These are phyloP conservation scores for Avicennia marina DNA, from an alignment of 257 asterid genomes.

Conservation along the genomic window DNA sequence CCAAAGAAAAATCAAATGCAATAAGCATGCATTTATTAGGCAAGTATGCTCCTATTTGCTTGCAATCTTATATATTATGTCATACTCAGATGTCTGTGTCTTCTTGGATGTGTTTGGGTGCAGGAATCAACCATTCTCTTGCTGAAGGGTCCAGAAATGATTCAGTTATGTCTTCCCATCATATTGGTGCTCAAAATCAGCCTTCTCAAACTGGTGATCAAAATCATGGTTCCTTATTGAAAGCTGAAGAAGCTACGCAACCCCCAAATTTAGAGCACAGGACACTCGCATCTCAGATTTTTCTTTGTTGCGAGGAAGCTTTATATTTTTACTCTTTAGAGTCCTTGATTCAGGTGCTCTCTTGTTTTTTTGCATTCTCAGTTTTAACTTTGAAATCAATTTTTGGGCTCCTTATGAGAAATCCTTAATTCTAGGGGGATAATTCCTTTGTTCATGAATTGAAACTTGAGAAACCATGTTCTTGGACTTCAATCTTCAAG, in stretches of 20 bases:
- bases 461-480: constrained; percentile 69
- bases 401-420: constrained; percentile 25
- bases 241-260: constrained; percentile 23
- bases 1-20: constrained; percentile 54
- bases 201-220: constrained; percentile 21
- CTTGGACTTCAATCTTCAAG: constrained; percentile 70
- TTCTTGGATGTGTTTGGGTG: constrained; percentile 25
- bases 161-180: constrained; percentile 26
- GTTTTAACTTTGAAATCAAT: constrained; percentile 6
- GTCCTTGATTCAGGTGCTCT: constrained; percentile 61
- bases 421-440: constrained; percentile 48
- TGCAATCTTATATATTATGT: constrained; percentile 13
- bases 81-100: constrained; percentile 18
- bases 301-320: constrained; percentile 74
- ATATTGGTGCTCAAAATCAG: constrained; percentile 32
- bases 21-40: constrained; percentile 69
- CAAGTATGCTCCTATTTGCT: constrained; percentile 34
- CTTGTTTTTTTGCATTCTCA: constrained; percentile 10
- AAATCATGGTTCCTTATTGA: constrained; percentile 30
- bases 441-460: constrained; percentile 34
- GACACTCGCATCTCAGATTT: constrained; percentile 38
- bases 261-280: constrained; percentile 24
- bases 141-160: constrained; percentile 39
- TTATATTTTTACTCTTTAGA: constrained; percentile 45
- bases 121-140: constrained; percentile 43